Evolutionary conservation across 495 filamentous ascomycete genomes (phyloP).

Genomic region (Immersiella caudata): DNA sequence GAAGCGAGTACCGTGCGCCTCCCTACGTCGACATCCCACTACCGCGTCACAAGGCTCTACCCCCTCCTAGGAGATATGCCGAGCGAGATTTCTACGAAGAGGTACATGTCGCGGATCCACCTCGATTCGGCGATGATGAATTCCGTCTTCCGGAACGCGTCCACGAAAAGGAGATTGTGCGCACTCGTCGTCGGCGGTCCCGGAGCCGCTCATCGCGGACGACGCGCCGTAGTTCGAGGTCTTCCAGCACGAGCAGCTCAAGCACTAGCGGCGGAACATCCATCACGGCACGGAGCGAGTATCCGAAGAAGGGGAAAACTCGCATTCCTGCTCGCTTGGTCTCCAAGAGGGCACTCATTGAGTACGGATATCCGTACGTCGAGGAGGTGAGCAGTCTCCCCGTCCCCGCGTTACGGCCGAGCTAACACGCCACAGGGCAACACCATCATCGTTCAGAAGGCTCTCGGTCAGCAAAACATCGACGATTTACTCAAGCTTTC

Average conservation of each 20-base stretch:
- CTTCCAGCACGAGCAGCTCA: constrained; percentile 51
- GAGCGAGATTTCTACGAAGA: constrained; percentile 58
- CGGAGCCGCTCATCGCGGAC: constrained; percentile 40
- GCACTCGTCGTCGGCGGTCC: constrained; percentile 37
- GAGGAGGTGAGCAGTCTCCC: constrained; percentile 66
- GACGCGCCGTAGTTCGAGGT: constrained; percentile 40
- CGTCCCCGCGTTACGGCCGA: constrained; percentile 12
- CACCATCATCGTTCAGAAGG: constrained; percentile 74
- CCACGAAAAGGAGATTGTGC: constrained; percentile 52
- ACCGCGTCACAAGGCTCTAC: constrained; percentile 49
- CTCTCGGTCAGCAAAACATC: constrained; percentile 85
- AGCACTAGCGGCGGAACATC: constrained; percentile 44
- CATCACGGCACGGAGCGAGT: constrained; percentile 57
- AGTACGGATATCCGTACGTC: constrained; percentile 81
- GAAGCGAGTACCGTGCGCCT: constrained; percentile 47
- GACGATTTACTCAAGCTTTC: constrained; percentile 83
- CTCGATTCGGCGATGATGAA: constrained; percentile 69
- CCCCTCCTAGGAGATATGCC: constrained; percentile 54
- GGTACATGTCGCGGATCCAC: constrained; percentile 68
- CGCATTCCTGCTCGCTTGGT: constrained; percentile 77
- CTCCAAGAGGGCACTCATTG: constrained; percentile 74
- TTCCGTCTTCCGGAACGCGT: constrained; percentile 60
- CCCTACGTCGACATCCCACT: constrained; percentile 58
- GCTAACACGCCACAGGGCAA: constrained; percentile 61
- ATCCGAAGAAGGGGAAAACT: constrained; percentile 86